phyloP scores from a whole-genome alignment of 2,329 filamentous ascomycete genomes.

The Polytolypa hystricis region DNA sequence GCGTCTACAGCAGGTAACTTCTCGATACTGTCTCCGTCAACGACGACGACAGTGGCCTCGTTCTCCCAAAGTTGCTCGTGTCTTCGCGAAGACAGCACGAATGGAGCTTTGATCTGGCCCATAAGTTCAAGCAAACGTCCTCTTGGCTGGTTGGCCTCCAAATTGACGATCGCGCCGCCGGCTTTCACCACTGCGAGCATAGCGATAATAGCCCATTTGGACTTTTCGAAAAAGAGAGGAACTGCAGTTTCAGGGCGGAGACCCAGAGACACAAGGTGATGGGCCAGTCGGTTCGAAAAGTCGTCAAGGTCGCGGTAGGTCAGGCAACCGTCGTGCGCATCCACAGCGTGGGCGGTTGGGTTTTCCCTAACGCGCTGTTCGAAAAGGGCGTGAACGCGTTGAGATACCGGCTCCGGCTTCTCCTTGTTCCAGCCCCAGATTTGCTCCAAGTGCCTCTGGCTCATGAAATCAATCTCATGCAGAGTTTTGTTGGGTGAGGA shows the following conservation, averaged over 20 bases:
- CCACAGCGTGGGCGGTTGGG: constrained; percentile 14
- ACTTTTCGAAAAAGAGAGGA: constrained; percentile 34
- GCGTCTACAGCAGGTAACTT: constrained; percentile 14
- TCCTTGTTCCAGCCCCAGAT: constrained; percentile 25
- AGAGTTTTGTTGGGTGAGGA: constrained; percentile 10
- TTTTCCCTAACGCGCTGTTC: constrained; percentile 26
- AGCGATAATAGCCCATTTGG: constrained; percentile 32
- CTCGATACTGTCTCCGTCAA: constrained; percentile 19
- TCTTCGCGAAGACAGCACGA: constrained; percentile 25
- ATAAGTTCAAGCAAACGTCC: constrained; percentile 25
- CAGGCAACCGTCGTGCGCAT: constrained; percentile 20
- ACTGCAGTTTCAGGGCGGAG: constrained; percentile 30
- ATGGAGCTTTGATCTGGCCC: constrained; percentile 22
- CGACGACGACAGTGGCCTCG: constrained; percentile 18
- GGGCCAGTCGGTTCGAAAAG: constrained; percentile 26
- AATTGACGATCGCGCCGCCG: constrained; percentile 32
- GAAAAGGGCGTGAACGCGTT: constrained; percentile 28
- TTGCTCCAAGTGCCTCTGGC: constrained; percentile 20
- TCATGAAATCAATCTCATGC: constrained; percentile 22
- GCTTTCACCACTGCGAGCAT: constrained; percentile 32
- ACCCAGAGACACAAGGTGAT: constrained; percentile 26
- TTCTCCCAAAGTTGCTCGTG: constrained; percentile 21
- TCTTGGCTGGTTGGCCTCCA: constrained; percentile 31
- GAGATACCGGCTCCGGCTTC: constrained; percentile 19
- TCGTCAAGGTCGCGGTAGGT: constrained; percentile 28